Evolutionary conservation across 805 yeast species (phyloP).

Genomic region (Middelhovenomyces tepae): DNA sequence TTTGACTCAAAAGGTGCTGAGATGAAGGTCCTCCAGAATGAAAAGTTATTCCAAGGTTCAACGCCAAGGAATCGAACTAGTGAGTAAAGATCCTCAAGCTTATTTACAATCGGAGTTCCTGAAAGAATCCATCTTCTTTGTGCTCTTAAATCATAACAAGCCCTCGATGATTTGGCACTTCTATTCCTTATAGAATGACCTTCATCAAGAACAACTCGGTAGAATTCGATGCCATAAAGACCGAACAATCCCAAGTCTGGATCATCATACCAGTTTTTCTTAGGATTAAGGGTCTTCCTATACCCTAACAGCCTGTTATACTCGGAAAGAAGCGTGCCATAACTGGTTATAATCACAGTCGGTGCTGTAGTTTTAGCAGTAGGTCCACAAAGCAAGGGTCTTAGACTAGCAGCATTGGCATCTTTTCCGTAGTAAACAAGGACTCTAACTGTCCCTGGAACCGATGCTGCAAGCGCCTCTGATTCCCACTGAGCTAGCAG

Average conservation of each 20-base stretch:
- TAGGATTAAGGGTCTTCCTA: slow-evolving; percentile 8
- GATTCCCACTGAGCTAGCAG: slow-evolving; percentile 84
- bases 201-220: slow-evolving; percentile 76
- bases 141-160: slow-evolving; percentile 58
- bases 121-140: slow-evolving; percentile 76
- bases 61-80: slow-evolving; percentile 62
- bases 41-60: slow-evolving; percentile 85
- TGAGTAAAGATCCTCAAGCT: slow-evolving; percentile 79
- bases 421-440: slow-evolving; percentile 70
- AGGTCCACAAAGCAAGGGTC: slow-evolving; percentile 25
- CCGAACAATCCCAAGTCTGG: slow-evolving; percentile 31
- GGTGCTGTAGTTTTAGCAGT: slow-evolving; percentile 36
- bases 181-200: slow-evolving; percentile 84
- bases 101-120: slow-evolving; percentile 87
- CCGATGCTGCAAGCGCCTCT: slow-evolving; percentile 53
- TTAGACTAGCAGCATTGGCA: slow-evolving; percentile 38
- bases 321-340: slow-evolving; percentile 79
- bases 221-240: slow-evolving; percentile 61
- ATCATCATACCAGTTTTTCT: slow-evolving; percentile 13
- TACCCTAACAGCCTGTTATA: slow-evolving; percentile 38
- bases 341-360: slow-evolving; percentile 68
- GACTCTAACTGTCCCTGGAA: slow-evolving; percentile 18
- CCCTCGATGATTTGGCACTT: slow-evolving; percentile 67
- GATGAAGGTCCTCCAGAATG: slow-evolving; percentile 81
- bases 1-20: slow-evolving; percentile 75